A percentile compares a stretch with the other conserved stretches of the same genome.
phyloP scores from a whole-genome alignment of 805 yeast genomes.

The Lipomyces sp. region DNA sequence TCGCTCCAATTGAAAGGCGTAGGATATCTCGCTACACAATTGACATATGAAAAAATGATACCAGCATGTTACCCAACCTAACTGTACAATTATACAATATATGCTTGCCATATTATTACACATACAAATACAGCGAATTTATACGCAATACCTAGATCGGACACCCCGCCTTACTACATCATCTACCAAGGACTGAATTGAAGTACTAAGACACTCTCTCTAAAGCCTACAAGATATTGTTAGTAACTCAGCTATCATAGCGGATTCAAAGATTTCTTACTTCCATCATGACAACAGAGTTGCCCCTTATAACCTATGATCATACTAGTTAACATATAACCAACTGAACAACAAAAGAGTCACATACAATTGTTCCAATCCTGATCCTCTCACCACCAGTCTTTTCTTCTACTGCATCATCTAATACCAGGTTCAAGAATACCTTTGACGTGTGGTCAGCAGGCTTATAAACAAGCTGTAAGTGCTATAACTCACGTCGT shows the following conservation, averaged over 20 bases:
- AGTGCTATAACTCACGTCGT: constrained; percentile 57
- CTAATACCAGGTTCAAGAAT: constrained; percentile 73
- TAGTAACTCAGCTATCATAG: not conserved
- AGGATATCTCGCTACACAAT: too few relatives aligned
- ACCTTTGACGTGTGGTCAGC: constrained; percentile 44
- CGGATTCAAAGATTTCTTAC: constrained; percentile 39
- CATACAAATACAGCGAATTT: not conserved
- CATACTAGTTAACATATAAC: constrained; percentile 6
- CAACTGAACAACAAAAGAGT: constrained; percentile 9
- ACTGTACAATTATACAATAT: not conserved
- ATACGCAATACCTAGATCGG: not conserved
- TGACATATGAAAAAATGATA: not conserved
- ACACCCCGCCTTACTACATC: not conserved
- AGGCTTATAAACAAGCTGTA: constrained; percentile 32
- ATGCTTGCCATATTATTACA: not conserved
- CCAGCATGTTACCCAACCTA: not conserved
- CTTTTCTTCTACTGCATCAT: constrained; percentile 68
- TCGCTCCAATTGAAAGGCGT: too few relatives aligned
- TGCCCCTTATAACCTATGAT: constrained; percentile 65
- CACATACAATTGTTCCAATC: constrained; percentile 65
- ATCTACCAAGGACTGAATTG: not conserved
- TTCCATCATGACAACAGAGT: constrained; percentile 75
- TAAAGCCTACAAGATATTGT: constrained; percentile 17
- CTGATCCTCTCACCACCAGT: constrained; percentile 56
- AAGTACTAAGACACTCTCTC: constrained; percentile 19